These are phyloP conservation scores for Coemansia sp. DNA, from an alignment of 192 early-diverging fungal species.

Conservation along the genomic window DNA sequence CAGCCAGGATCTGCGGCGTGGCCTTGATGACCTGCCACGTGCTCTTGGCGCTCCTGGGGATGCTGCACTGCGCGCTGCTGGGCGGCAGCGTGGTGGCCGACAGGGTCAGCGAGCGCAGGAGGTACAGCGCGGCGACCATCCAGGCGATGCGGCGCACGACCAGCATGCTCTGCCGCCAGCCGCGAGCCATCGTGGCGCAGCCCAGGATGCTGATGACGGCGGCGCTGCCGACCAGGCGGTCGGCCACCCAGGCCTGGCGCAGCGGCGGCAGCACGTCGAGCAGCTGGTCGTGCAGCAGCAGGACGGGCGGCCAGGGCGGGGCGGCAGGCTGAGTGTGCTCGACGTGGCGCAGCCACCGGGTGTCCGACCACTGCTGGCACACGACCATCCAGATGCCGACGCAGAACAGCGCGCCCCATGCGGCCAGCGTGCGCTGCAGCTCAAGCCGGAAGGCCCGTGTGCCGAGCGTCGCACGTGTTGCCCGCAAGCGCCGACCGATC, in stretches of 20 bases:
- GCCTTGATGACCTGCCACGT: constrained; percentile 48
- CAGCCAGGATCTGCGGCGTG: constrained; percentile 51
- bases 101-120: constrained; percentile 56
- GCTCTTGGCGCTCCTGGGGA: constrained; percentile 28
- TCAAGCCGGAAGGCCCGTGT: constrained; percentile 30
- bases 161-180: constrained; percentile 56
- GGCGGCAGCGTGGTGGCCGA: constrained; percentile 60
- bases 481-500: neutral
- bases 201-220: constrained; percentile 47
- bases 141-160: constrained; percentile 55
- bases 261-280: constrained; percentile 52
- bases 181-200: constrained; percentile 34
- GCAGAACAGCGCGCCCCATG: constrained; percentile 32
- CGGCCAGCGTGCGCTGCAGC: constrained; percentile 22
- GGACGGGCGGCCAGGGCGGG: constrained; percentile 21
- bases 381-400: constrained; percentile 53
- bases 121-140: constrained; percentile 57
- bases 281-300: constrained; percentile 50
- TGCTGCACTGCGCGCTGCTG: constrained; percentile 40
- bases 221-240: constrained; percentile 53
- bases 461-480: constrained; percentile 3
- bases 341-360: constrained; percentile 36
- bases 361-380: constrained; percentile 54
- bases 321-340: neutral
- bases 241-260: constrained; percentile 49